These are phyloP conservation scores for Sphaerostilbella broomeana DNA, from an alignment of 2,329 filamentous ascomycete genomes.

Conservation along the genomic window DNA sequence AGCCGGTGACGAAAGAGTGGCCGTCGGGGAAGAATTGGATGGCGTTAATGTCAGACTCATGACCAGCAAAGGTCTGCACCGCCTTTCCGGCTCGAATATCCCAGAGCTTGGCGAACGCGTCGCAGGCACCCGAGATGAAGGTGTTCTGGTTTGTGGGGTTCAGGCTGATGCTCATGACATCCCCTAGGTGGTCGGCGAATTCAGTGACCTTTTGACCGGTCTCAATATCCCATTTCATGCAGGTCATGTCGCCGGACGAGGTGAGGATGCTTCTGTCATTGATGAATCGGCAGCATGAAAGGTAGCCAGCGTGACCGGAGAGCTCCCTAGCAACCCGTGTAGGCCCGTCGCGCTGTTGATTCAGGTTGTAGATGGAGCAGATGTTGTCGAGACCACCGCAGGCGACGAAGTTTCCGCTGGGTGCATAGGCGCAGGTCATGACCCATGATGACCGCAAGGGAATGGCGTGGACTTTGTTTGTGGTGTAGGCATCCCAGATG, in stretches of 20 bases:
- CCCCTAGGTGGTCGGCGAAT: slow-evolving; percentile 95
- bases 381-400: slow-evolving; percentile 99
- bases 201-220: slow-evolving; percentile 95
- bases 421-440: slow-evolving; percentile 99
- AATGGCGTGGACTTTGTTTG: slow-evolving; percentile 98
- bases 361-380: slow-evolving; percentile 98
- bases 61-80: slow-evolving; percentile 95
- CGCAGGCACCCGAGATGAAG: slow-evolving; percentile 98
- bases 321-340: slow-evolving; percentile 93
- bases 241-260: slow-evolving; percentile 98
- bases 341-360: slow-evolving; percentile 87
- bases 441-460: slow-evolving; percentile 97
- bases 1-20: slow-evolving; percentile 96
- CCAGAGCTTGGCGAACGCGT: slow-evolving; percentile 98
- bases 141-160: slow-evolving; percentile 99
- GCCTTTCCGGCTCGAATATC: slow-evolving; percentile 98
- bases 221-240: slow-evolving; percentile 99
- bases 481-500: slow-evolving; percentile 99
- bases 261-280: slow-evolving; percentile 97
- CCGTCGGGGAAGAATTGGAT: slow-evolving; percentile 99
- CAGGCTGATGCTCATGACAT: slow-evolving; percentile 99
- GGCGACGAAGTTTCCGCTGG: slow-evolving; percentile 95
- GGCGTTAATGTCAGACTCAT: slow-evolving; percentile 98
- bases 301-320: slow-evolving; percentile 92
- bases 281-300: slow-evolving; percentile 98